Evolutionary conservation across 2,329 filamentous ascomycete genomes (phyloP), one percentile per base, ranked within the genome.

Genomic region (Botrytis pseudocinerea): DNA sequence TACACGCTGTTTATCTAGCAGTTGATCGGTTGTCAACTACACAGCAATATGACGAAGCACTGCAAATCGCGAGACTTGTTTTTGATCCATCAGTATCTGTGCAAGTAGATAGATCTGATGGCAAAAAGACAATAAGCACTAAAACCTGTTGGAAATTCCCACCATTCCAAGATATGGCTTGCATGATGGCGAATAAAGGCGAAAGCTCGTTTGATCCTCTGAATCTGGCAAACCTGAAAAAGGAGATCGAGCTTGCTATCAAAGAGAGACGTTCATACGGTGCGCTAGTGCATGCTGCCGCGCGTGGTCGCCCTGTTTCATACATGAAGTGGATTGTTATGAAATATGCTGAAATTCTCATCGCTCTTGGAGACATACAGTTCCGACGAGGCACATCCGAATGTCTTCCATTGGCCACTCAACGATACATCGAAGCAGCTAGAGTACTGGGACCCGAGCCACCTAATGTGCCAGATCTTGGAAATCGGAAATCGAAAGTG

Each of bases 241-340:
- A 40, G 38, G 60, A 62, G 60, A 62, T 62, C 35, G 20, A 62
- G 25, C 60, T 62, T 40, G 60, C 60, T 5, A 62, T 62, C 35
- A 62, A 62, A 25, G 60, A 62, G 12, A 38, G 60, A 12, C 60
- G 38, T 62, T 62, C 60, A 14, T 62, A 62, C 78, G 80, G 79
- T 70, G 76, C 4, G 44, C 74, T 28, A 73, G 78, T 64, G 76
- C 79, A 16, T 80, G 78, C 68, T 7, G 60, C 80, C 2, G 80
- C 80, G 16, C 75, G 81, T 0, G 62, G 35, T 2, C 66, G 80
- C 14, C 77, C 79, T 1, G 48, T 76, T 2, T 75, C 77, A 3
- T 82, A 82, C 72, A 82, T 81, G 81, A 81, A 79, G 65, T 76
- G 77, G 72, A 70, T 80, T 14, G 80, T 78, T 6, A 77, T 81